Evolutionary conservation across 805 yeast species (phyloP), one percentile per base, ranked within the genome.

Genomic region (Yarrowia phangngaensis): DNA sequence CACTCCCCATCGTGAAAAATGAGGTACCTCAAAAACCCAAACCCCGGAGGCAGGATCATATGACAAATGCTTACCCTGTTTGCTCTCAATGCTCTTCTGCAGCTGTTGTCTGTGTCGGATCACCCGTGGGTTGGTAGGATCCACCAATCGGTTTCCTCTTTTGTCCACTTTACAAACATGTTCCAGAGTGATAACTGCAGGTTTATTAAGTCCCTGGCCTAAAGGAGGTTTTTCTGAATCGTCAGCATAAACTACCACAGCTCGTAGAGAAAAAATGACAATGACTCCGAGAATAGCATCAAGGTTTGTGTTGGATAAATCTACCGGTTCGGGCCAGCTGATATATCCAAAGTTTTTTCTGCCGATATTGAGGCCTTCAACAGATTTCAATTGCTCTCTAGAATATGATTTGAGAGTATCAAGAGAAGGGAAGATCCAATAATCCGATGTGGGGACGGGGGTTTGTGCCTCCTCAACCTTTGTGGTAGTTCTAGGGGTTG

Each of bases 1-100:
- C 28, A 92, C 66, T 6, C 97, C 97, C 96, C 97, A 92, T 5
- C 84, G 77, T 68, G 95, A 87, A 60, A 92, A 92, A 68, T 92
- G 98, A 56, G 83, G 79, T 7, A 89, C 96, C 56, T 72, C 76
- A 65, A 86, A 88, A 1, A 82, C 79, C 87, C 89, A 88, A 4
- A 75, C 65, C 26, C 86, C 85, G 4, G 78, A 75, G 20, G 80
- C 71, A 3, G 88, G 87, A 58, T 84, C 88, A 60, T 81, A 88
- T 4, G 88, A 81, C 11, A 89, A 70, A 60, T 84, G 87, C 53
- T 80, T 80, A 80, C 82, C 86, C 5, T 89, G 95, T 24, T 70
- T 72, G 55, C 72, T 65, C 38, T 68, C 70, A 53, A 76, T 75
- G 41, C 82, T 67, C 46, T 68, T 69, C 38, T 70, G 71, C 19